A percentile compares a stretch with the other conserved stretches of the same genome.
phyloP scores from a whole-genome alignment of 129 eudicot genomes.

The Tagetes patula region DNA sequence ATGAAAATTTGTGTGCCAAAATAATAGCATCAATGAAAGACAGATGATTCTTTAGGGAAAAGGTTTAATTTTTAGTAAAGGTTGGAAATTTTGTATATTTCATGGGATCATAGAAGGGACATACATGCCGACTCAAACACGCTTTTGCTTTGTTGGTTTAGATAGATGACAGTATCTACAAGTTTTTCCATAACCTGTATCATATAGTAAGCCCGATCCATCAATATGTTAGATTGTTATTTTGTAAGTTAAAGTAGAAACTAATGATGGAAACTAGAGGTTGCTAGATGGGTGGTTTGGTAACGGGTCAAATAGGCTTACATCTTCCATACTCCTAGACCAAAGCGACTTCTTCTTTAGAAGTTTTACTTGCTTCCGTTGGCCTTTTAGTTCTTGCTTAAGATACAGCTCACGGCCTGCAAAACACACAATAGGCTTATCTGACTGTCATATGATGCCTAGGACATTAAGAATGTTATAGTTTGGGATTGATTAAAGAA shows the following conservation, averaged over 20 bases:
- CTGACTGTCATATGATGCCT: background rate
- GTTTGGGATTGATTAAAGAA: background rate
- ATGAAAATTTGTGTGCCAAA: background rate
- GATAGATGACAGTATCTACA: slow-evolving; percentile 59
- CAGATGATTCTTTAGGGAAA: background rate
- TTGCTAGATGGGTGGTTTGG: background rate
- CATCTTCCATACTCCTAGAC: slow-evolving; percentile 93
- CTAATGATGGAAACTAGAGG: background rate
- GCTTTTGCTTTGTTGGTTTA: slow-evolving; percentile 52
- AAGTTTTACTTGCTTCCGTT: slow-evolving; percentile 59
- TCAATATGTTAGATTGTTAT: slow-evolving; percentile 1
- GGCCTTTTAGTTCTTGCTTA: slow-evolving; percentile 56
- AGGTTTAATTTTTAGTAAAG: background rate
- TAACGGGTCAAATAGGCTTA: slow-evolving; percentile 22
- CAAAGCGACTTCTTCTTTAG: slow-evolving; percentile 83
- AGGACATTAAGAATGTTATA: background rate
- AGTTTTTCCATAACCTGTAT: slow-evolving; percentile 84
- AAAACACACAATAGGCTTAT: slow-evolving; percentile 12
- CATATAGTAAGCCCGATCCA: slow-evolving; percentile 14
- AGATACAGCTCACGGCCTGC: slow-evolving; percentile 45
- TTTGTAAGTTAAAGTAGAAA: slow-evolving; percentile 13
- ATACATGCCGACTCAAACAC: slow-evolving; percentile 64
- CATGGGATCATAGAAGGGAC: background rate
- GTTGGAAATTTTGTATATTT: background rate
- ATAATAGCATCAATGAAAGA: background rate